These are phyloP conservation scores for Colletotrichum orchidophilum DNA, from an alignment of 2,329 filamentous ascomycete species.

Conservation along the genomic window DNA sequence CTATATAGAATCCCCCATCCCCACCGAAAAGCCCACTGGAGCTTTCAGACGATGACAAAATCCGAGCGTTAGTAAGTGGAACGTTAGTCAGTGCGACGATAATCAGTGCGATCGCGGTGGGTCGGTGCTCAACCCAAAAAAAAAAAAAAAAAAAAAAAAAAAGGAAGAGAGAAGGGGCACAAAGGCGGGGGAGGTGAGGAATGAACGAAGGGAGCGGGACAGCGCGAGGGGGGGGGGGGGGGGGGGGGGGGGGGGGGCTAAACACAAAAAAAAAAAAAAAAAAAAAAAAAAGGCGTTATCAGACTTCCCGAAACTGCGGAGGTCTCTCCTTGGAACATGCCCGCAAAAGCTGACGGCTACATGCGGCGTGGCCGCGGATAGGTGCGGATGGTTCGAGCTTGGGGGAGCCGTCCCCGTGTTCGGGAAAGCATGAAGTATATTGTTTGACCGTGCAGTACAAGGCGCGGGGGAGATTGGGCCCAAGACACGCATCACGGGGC, in stretches of 20 bases:
- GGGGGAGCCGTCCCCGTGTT: conserved; percentile 4
- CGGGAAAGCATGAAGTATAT: background rate
- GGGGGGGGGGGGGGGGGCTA: background rate
- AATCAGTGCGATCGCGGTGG: conserved; percentile 22
- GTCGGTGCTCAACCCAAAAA: conserved; percentile 16
- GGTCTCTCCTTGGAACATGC: background rate
- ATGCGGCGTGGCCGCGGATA: conserved; percentile 10
- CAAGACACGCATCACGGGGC: conserved; percentile 6
- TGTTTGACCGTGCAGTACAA: conserved; percentile 29
- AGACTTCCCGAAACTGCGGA: background rate
- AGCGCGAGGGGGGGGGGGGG: too few species aligned
- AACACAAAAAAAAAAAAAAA: background rate
- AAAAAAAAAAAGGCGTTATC: background rate
- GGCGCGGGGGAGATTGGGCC: background rate
- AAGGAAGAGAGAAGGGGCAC: too few species aligned
- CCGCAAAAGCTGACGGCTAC: conserved; percentile 4
- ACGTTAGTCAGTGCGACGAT: conserved; percentile 28
- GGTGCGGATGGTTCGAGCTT: conserved; percentile 8
- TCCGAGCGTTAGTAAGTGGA: conserved; percentile 27
- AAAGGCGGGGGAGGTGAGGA: too few species aligned
- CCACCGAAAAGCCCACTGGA: background rate
- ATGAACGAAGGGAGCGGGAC: too few species aligned
- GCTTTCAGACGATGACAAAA: conserved; percentile 11
- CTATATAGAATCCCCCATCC: conserved; percentile 6
- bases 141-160: background rate